phyloP scores from a whole-genome alignment of 2,329 filamentous ascomycete genomes.

The Shiraia bambusicola region DNA sequence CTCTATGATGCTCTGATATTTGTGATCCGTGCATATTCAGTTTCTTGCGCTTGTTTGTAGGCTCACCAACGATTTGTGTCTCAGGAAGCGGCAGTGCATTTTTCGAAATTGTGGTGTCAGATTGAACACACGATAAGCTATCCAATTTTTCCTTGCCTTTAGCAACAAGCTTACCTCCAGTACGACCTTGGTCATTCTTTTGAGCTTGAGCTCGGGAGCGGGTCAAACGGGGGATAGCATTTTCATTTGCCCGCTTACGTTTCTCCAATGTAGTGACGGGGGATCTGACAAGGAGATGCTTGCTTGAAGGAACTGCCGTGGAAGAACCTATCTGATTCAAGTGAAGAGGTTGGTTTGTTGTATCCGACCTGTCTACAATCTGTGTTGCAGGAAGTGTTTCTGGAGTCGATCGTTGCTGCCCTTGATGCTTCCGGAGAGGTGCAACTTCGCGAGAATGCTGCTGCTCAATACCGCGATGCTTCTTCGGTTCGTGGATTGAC shows the following conservation, averaged over 20 bases:
- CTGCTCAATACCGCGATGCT: conserved; percentile 3
- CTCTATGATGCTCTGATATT: neutral
- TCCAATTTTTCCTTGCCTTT: neutral
- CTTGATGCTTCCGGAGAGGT: neutral
- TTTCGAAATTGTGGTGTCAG: neutral
- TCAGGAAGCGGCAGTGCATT: neutral
- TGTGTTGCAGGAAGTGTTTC: conserved; percentile 1
- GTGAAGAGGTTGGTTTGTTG: neutral
- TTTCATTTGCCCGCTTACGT: conserved; percentile 9
- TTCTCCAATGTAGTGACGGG: conserved; percentile 2
- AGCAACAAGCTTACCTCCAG: neutral
- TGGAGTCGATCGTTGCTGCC: neutral
- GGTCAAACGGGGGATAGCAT: conserved; percentile 4
- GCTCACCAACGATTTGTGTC: neutral
- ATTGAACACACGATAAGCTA: conserved; percentile 27
- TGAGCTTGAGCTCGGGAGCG: conserved; percentile 11
- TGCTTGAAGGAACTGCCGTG: neutral
- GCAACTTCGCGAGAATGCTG: neutral
- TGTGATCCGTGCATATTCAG: neutral
- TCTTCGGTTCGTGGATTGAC: conserved; percentile 20
- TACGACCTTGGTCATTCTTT: conserved; percentile 1
- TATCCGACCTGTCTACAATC: neutral
- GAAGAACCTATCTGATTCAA: neutral
- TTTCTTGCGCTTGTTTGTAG: conserved; percentile 4
- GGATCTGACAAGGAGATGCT: conserved; percentile 2